These are phyloP conservation scores for Avena sativa DNA, from an alignment of 176 grass and related monocot genomes.

Conservation along the genomic window DNA sequence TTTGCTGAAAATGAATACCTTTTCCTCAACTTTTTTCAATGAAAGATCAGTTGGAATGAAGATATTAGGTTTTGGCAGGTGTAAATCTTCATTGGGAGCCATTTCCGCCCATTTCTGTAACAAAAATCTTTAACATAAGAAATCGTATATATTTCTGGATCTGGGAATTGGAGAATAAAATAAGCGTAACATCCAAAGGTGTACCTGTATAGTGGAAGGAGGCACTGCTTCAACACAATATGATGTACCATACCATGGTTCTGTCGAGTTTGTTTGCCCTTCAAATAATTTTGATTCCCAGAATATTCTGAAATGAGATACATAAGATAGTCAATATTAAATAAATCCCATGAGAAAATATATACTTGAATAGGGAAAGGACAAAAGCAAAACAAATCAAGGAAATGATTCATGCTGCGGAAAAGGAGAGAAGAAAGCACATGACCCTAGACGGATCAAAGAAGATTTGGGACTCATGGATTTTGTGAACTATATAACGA, in stretches of 20 bases:
- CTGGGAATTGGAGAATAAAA: slow-evolving; percentile 25
- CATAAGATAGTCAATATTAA: slow-evolving; percentile 20
- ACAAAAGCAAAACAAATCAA: slow-evolving; percentile 10
- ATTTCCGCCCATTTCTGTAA: slow-evolving; percentile 84
- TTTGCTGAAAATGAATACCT: slow-evolving; percentile 48
- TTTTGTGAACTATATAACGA: slow-evolving; percentile 24
- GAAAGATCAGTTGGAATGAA: slow-evolving; percentile 86
- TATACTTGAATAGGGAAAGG: not conserved
- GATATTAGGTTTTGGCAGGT: slow-evolving; percentile 87
- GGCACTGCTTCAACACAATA: slow-evolving; percentile 73
- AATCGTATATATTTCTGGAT: slow-evolving; percentile 18
- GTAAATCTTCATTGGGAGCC: slow-evolving; percentile 73
- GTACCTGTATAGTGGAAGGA: slow-evolving; percentile 67
- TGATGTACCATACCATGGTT: slow-evolving; percentile 91
- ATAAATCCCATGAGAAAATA: not conserved
- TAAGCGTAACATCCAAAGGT: slow-evolving; percentile 21
- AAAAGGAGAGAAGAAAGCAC: slow-evolving; percentile 14
- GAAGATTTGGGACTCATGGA: not conserved
- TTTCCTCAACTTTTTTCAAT: slow-evolving; percentile 73
- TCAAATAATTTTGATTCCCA: slow-evolving; percentile 89
- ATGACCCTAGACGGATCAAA: slow-evolving; percentile 24
- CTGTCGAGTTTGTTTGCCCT: slow-evolving; percentile 68
- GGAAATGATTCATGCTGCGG: not conserved
- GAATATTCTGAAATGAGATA: slow-evolving; percentile 74
- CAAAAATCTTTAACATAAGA: slow-evolving; percentile 28